Base-by-base conservation (phyloP, 768 basidiomycete genomes). In the Obba rivulosa region DNA sequence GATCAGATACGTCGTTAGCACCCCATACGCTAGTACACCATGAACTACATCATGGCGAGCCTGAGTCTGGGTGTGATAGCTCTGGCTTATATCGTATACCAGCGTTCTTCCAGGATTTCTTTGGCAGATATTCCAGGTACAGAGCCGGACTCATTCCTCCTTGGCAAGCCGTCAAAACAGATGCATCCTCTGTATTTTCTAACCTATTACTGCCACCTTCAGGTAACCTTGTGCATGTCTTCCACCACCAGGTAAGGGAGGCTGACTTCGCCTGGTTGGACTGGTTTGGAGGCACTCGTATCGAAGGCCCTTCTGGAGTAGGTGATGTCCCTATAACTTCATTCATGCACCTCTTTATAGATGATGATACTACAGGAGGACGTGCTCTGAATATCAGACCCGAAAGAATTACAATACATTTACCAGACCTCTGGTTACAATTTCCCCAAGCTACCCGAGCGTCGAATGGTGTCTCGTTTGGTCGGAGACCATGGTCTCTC, bases 351-450 rank as follows among this genome's bases (percentile, higher is more conserved):
- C 5, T 31, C 7, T 5, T 31, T 31, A 13, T n/a, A 31, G 7
- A 38, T 23, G 25, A 5, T 39, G 34, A 34, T 17, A 21, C 8
- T 21, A 21, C 43, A 80, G 79, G 73, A 77, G 54, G 75, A 79
- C 56, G 71, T 75, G 17, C 62, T 81, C 28, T 61, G 77, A 40
- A 69, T 79, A 45, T 73, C 77, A 22, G 80, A 81, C 50, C 80
- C 77, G 1, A 79, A 79, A 58, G 77, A 78, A 3, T 63, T 81
- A 16, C 76, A 79, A 53, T 74, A 80, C 54, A 75, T 80, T 22
- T 72, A 74, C 46, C 76, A 80, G 47, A 76, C 77, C 17, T 74
- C 74, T 16, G 76, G 77, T n/a, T 81, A 81, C 56, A 69, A 69
- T 13, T 79, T 76, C 58, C 66, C 70, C 31, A 79, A 80, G 58